Base-by-base conservation (phyloP, 345 rosid genomes). In the Lepidium africanum region DNA sequence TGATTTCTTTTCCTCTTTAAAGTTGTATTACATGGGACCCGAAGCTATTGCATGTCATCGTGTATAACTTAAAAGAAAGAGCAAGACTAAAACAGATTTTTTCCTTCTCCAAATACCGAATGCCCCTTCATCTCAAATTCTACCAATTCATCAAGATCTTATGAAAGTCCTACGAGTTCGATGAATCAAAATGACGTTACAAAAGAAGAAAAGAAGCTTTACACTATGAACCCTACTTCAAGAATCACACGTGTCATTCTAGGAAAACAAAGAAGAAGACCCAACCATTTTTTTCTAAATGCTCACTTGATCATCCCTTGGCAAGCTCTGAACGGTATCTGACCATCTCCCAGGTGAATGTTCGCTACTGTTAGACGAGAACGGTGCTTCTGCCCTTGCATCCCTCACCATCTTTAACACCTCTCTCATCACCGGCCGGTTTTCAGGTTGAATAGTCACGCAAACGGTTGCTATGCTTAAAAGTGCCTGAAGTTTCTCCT, bases 331-430 rank as follows among this genome's bases (percentile, higher is more conserved):
- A 35, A 94, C 87, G 0, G 99, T 94, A 60, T 94, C 99, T 0
- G 99, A 94, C 99, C 99, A 94, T 70, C 99, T 69, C 37, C 99
- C 97, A 0, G 96, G 99, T 0, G 99, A 94, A 73, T 91, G 97
- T 62, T 94, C 99, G 25, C 99, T 94, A 17, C 97, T 84, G 74
- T 88, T 90, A 16, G 94, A 94, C 2, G 96, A 91, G 54, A 43
- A 84, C 3, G 75, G 99, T 30, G 85, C 92, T 75, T 91, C 99
- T 0, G 90, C 92, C 60, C 99, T 88, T 6, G 94, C 73, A 57
- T 94, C 95, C 73, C 95, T 78, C 32, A 94, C 84, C 97, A 94
- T 87, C 89, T 87, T 94, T 69, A 86, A 59, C 35, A 86, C 92
- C 50, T 91, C 97, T 81, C 87, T 84, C 92, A 86, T 86, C 6